Evolutionary conservation across 805 yeast genomes (phyloP), one percentile per base, ranked within the genome.

Genomic region (Wickerhamiella alocasiicola): DNA sequence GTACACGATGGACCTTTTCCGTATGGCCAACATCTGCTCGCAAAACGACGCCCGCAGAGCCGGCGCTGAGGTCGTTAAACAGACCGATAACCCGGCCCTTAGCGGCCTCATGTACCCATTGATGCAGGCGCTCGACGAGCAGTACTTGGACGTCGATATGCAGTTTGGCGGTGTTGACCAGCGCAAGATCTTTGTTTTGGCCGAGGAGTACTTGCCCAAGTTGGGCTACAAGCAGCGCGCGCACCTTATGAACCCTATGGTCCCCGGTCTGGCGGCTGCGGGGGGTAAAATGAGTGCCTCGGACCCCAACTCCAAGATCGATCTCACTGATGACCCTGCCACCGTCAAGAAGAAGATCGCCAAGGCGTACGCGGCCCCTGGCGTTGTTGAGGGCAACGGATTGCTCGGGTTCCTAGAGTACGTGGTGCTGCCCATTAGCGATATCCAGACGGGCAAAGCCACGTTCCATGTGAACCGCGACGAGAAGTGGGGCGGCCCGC

Each of bases 81-180:
- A 91, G 66, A 96, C 87, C 35, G 76, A 83, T 27, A 87, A 87
- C 62, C 98, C 99, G 29, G 71, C 85, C 50, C 72, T 91, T 45
- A 76, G 88, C 30, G 98, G 98, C 6, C 73, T 91, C 60, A 84
- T 91, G 52, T 91, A 91, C 64, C 99, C 99, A 42, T 72, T 93
- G 57, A 91, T 91, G 99, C 99, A 91, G 67, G 96, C 96, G 5
- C 70, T 91, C 45, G 99, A 91, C 61, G 99, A 91, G 63, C 79
- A 91, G 56, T 78, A 78, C 61, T 72, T 91, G 55, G 80, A 69
- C 23, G 84, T 74, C 29, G 99, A 91, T 61, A 94, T 74, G 18
- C 98, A 91, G 66, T 91, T 91, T 55, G 99, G 99, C 51, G 99
- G 99, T 61, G 94, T 91, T 42, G 99, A 91, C 63, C 98, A 91